Percentiles rank a stretch among this genome's conserved stretches.
These are phyloP conservation scores for Seiridium unicorne DNA, from an alignment of 2,329 filamentous ascomycete species.

Conservation along the genomic window DNA sequence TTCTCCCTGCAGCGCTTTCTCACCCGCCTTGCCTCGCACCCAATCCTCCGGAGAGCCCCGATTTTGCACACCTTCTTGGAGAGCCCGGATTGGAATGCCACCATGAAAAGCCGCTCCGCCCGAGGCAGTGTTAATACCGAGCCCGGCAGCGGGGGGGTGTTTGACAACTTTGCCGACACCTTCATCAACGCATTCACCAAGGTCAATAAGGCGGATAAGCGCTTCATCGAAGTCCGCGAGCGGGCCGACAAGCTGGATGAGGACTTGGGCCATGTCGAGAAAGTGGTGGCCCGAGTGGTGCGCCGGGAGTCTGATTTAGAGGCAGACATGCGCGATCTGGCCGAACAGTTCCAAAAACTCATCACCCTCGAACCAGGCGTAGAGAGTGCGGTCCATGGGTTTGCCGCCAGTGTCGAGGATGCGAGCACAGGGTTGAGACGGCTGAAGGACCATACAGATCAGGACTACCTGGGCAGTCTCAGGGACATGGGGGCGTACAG, in stretches of 20 bases:
- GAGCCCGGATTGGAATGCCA: conserved; percentile 92
- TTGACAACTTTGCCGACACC: conserved; percentile 93
- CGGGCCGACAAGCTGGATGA: conserved; percentile 92
- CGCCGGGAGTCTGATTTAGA: conserved; percentile 86
- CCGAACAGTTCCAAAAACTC: conserved; percentile 92
- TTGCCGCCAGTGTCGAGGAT: conserved; percentile 82
- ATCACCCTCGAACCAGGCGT: conserved; percentile 86
- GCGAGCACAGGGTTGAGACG: conserved; percentile 73
- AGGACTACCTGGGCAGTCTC: conserved; percentile 89
- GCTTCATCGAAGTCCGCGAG: conserved; percentile 92
- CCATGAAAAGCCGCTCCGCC: conserved; percentile 77
- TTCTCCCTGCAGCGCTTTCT: conserved; percentile 92
- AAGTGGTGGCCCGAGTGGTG: conserved; percentile 88
- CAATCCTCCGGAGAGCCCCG: conserved; percentile 77
- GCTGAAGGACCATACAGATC: conserved; percentile 90
- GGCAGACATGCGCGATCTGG: conserved; percentile 82
- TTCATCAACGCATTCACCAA: conserved; percentile 98
- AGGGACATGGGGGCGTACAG: conserved; percentile 97
- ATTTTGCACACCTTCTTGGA: conserved; percentile 90
- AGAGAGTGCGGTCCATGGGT: conserved; percentile 77
- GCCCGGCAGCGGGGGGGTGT: conserved; percentile 65
- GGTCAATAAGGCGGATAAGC: conserved; percentile 89
- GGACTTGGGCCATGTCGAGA: conserved; percentile 89
- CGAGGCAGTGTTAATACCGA: conserved; percentile 56
- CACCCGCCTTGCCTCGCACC: conserved; percentile 81